Conservation (phyloP, 805 yeast genomes). For the Sugiyamaella marilandica region DNA sequence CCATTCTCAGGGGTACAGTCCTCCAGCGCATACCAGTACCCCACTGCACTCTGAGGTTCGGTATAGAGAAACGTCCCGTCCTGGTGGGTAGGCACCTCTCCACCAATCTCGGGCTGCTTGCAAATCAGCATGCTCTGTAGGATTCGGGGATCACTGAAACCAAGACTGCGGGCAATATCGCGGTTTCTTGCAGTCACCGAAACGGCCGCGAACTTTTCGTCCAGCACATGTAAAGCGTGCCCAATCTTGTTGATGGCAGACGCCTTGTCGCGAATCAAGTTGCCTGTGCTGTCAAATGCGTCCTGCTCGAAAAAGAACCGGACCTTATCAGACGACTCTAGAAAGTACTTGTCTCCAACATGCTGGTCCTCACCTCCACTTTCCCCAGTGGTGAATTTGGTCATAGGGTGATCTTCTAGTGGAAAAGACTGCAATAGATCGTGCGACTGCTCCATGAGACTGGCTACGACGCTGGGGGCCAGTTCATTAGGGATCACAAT, state of each 20-base stretch:
- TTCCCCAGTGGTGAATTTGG: conserved; percentile 59
- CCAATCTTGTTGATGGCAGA: conserved; percentile 72
- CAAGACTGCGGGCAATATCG: conserved; percentile 48
- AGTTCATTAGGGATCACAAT: conserved; percentile 56
- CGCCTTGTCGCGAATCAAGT: conserved; percentile 48
- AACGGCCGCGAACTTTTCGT: conserved; percentile 43
- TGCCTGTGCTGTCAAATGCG: conserved; percentile 54
- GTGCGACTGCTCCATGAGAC: conserved; percentile 42
- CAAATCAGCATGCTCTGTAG: conserved; percentile 75
- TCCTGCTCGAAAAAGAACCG: conserved; percentile 67
- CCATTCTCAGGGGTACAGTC: conserved; percentile 67
- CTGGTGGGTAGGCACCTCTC: conserved; percentile 72
- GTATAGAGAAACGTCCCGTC: conserved; percentile 73
- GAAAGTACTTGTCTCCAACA: conserved; percentile 68
- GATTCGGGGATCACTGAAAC: conserved; percentile 61
- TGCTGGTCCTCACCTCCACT: conserved; percentile 44
- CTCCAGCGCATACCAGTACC: conserved; percentile 79
- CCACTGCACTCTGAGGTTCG: conserved; percentile 64
- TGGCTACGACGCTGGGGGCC: conserved; percentile 36
- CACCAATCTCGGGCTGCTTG: conserved; percentile 70
- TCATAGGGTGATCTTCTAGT: conserved; percentile 56
- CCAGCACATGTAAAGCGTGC: conserved; percentile 63
- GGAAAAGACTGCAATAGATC: conserved; percentile 47
- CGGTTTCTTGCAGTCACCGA: conserved; percentile 50
- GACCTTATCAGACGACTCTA: conserved; percentile 64